Evolutionary conservation across 441 rosid species (phyloP).

Genomic region (Sinapis alba): DNA sequence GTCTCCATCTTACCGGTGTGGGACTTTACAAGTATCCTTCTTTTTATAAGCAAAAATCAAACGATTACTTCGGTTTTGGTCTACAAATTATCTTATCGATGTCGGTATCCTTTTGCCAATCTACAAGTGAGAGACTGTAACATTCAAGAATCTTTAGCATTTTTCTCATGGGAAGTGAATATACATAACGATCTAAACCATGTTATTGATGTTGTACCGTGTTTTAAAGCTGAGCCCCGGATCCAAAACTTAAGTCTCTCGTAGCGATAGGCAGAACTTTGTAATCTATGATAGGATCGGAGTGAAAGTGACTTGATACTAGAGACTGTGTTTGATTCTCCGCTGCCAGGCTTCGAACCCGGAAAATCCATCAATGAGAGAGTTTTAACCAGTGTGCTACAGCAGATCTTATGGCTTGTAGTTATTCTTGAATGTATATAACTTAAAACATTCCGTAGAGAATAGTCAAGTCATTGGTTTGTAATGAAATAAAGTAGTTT

Average conservation of each 20-base stretch:
- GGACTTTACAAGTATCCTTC: too few relatives aligned
- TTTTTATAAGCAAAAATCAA: too few relatives aligned
- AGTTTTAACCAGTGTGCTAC: too few relatives aligned
- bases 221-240: constrained; percentile 87
- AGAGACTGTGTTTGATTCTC: too few relatives aligned
- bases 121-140: constrained; percentile 38
- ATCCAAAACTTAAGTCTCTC: constrained; percentile 86
- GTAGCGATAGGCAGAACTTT: constrained; percentile 82
- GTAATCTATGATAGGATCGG: constrained; percentile 79
- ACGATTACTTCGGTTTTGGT: too few relatives aligned
- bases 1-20: too few relatives aligned
- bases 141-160: background rate
- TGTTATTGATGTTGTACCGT: constrained; percentile 51
- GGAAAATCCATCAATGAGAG: too few relatives aligned
- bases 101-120: constrained; percentile 85
- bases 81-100: too few relatives aligned
- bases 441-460: background rate
- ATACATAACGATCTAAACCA: background rate
- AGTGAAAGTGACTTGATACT: constrained; percentile 49
- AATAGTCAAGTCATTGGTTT: background rate
- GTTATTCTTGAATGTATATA: too few relatives aligned
- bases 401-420: too few relatives aligned
- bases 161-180: constrained; percentile 4
- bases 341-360: too few relatives aligned
- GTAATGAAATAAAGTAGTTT: background rate